phyloP scores from a whole-genome alignment of 495 filamentous ascomycete species.

The Penicillium dipodomyicola region DNA sequence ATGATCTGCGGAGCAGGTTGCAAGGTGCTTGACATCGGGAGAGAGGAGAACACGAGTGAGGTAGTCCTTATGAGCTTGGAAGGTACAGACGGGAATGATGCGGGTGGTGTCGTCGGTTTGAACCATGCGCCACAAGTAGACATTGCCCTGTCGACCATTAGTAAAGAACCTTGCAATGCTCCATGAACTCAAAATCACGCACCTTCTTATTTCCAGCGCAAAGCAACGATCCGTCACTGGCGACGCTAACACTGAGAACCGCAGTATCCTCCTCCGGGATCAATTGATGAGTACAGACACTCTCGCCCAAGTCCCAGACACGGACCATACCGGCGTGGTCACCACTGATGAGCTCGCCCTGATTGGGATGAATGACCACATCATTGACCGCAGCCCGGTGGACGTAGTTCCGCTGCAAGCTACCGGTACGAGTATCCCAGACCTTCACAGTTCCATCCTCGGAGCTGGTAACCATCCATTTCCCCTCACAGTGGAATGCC shows the following conservation, averaged over 20 bases:
- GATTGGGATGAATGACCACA: slow-evolving; percentile 93
- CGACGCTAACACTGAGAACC: slow-evolving; percentile 90
- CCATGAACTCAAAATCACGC: slow-evolving; percentile 14
- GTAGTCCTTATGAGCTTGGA: slow-evolving; percentile 88
- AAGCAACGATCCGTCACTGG: slow-evolving; percentile 89
- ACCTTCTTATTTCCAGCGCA: slow-evolving; percentile 93
- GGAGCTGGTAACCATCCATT: slow-evolving; percentile 99
- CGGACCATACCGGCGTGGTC: slow-evolving; percentile 90
- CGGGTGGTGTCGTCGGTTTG: slow-evolving; percentile 80
- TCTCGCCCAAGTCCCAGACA: slow-evolving; percentile 95
- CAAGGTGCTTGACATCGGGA: slow-evolving; percentile 94
- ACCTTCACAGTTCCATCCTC: slow-evolving; percentile 98
- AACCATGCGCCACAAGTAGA: slow-evolving; percentile 93
- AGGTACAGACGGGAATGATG: slow-evolving; percentile 86
- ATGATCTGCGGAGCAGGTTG: slow-evolving; percentile 96
- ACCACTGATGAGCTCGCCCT: slow-evolving; percentile 95
- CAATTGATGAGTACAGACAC: slow-evolving; percentile 92
- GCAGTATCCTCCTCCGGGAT: slow-evolving; percentile 95
- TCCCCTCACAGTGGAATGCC: slow-evolving; percentile 96
- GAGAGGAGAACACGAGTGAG: slow-evolving; percentile 95
- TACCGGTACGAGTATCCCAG: slow-evolving; percentile 90
- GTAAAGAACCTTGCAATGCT: background rate
- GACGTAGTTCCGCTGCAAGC: slow-evolving; percentile 85
- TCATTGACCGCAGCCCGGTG: slow-evolving; percentile 90
- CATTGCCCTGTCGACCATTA: slow-evolving; percentile 66